These are phyloP conservation scores for Scheffersomyces lignicola DNA, from an alignment of 1,139 yeast species.

Conservation along the genomic window DNA sequence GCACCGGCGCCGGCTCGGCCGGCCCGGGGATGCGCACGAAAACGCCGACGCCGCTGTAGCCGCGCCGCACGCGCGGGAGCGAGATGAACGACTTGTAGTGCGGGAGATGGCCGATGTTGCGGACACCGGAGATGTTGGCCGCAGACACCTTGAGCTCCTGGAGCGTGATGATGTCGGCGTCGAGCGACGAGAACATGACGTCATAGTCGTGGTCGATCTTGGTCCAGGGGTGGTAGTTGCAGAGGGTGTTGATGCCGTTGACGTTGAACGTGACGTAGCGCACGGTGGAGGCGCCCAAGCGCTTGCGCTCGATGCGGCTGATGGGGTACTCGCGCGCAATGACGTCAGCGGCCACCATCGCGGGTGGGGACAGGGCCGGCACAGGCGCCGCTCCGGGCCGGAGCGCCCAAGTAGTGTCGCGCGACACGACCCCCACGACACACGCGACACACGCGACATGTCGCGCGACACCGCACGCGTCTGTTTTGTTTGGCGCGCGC, in stretches of 20 bases:
- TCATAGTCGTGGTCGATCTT: conserved; percentile 45
- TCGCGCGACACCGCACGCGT: too few species aligned
- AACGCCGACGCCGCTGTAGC: conserved; percentile 91
- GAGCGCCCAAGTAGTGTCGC: too few species aligned
- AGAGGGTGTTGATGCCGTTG: conserved; percentile 78
- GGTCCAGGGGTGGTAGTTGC: conserved; percentile 84
- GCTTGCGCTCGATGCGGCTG: conserved; percentile 11
- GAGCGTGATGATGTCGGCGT: conserved; percentile 77
- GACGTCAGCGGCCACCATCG: too few species aligned
- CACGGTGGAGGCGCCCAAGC: conserved; percentile 12
- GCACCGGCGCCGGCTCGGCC: conserved; percentile 36
- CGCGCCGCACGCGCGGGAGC: conserved; percentile 65
- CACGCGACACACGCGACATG: too few species aligned
- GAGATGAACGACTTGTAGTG: conserved; percentile 68
- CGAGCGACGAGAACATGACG: conserved; percentile 50
- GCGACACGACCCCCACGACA: too few species aligned
- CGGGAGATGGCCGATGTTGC: conserved; percentile 53
- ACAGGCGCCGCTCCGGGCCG: too few species aligned
- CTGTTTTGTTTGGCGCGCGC: too few species aligned
- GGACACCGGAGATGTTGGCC: conserved; percentile 40
- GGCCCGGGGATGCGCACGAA: conserved; percentile 58
- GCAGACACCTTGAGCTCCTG: conserved; percentile 81
- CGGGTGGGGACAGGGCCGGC: too few species aligned
- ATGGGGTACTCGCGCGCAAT: conserved; percentile 14
- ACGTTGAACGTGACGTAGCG: conserved; percentile 77